phyloP scores from a whole-genome alignment of 306 rosid species.

The Albizia julibrissin region DNA sequence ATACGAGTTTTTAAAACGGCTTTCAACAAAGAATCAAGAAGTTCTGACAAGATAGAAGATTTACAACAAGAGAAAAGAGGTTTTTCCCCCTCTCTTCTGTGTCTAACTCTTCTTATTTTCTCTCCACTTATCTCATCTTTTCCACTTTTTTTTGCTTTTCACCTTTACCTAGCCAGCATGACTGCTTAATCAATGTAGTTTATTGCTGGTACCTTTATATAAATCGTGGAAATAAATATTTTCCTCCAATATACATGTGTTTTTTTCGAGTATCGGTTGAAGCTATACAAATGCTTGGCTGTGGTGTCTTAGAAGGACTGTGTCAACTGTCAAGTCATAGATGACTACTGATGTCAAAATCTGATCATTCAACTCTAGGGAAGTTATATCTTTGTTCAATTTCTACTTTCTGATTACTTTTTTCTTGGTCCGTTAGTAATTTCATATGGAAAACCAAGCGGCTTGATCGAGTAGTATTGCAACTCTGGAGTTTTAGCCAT shows the following conservation, averaged over 20 bases:
- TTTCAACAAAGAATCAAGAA: conserved; percentile 70
- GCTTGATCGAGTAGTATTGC: neutral
- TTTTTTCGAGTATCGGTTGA: conserved; percentile 3
- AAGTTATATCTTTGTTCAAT: neutral
- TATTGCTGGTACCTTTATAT: conserved; percentile 18
- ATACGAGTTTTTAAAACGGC: conserved; percentile 75
- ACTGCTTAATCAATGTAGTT: conserved; percentile 33
- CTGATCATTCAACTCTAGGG: neutral
- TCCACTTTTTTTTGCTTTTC: neutral
- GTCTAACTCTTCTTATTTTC: conserved; percentile 21
- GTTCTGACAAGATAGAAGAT: conserved; percentile 40
- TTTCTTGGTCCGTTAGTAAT: neutral
- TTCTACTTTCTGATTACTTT: neutral
- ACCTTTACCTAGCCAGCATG: conserved; percentile 9
- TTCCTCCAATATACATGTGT: neutral
- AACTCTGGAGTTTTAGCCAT: neutral
- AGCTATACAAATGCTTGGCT: conserved; percentile 17
- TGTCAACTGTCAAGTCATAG: neutral
- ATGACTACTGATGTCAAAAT: neutral
- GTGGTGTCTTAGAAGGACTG: conserved; percentile 1
- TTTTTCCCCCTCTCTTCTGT: conserved; percentile 15
- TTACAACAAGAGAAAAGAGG: neutral
- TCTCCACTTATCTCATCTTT: conserved; percentile 17
- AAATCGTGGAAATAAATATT: neutral
- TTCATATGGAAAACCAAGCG: neutral